These are phyloP conservation scores for Colletotrichum sp. DNA, from an alignment of 2,329 filamentous ascomycete genomes.

Conservation along the genomic window DNA sequence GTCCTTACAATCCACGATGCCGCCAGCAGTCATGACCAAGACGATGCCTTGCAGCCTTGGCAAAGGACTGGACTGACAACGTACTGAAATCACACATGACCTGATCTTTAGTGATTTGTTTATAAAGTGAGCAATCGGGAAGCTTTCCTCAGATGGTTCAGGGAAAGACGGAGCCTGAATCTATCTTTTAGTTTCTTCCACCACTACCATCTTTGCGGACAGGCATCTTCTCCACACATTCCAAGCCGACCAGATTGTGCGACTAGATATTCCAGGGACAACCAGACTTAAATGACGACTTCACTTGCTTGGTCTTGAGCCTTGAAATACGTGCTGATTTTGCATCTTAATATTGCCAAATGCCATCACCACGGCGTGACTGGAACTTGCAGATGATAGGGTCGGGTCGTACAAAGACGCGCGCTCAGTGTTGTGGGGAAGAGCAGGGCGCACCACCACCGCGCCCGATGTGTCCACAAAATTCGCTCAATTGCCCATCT, in stretches of 20 bases:
- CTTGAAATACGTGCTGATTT: background rate
- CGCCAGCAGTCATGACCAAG: background rate
- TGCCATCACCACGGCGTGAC: background rate
- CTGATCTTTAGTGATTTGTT: background rate
- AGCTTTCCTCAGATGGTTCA: rapidly evolving
- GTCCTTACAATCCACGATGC: background rate
- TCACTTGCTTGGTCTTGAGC: background rate
- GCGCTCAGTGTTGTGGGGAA: background rate
- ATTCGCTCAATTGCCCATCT: background rate
- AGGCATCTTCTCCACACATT: background rate
- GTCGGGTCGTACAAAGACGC: background rate
- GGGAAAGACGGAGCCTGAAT: background rate
- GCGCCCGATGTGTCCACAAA: background rate
- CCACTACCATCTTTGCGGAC: background rate
- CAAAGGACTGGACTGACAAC: background rate
- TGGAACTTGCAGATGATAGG: background rate
- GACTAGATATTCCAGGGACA: background rate
- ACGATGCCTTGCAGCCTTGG: background rate
- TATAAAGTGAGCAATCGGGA: background rate
- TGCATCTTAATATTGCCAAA: background rate
- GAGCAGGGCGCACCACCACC: background rate
- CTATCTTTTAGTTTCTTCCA: background rate
- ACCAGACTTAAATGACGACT: background rate
- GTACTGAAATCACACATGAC: background rate
- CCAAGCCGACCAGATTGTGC: background rate